Evolutionary conservation across 257 asterid species (phyloP), one percentile per base, ranked within the genome.

Genomic region (Mitragyna speciosa): DNA sequence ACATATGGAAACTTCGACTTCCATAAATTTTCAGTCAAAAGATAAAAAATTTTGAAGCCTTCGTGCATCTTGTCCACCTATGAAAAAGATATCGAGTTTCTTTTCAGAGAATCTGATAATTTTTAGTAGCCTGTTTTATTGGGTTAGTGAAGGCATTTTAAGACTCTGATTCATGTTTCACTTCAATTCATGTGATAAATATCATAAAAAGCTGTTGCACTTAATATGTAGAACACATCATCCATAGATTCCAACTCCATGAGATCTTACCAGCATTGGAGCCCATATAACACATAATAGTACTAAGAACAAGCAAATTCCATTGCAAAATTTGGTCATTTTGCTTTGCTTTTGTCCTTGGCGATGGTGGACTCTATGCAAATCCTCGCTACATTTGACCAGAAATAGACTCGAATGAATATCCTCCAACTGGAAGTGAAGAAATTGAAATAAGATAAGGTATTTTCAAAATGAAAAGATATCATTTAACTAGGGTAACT

Each of bases 251-350:
- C 56, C 64, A n/a, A 72, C 43, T 72, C 24, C 45, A 16, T 16
- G 66, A 54, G 56, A 24, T 28, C 96, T 89, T 84, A 93, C 99
- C 96, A 95, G 88, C 98, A 95, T 95, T 66, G 99, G 99, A 85
- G 99, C 95, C 99, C 99, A 95, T 67, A 95, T 93, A 66, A 95
- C 99, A 82, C 96, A 90, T 24, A 93, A 90, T 75, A 95, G 88
- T 75, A 95, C 66, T 75, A 95, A 86, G 90, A 95, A 93, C 82
- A 95, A 86, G 83, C 98, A 95, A 72, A 95, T 88, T 83, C 99
- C 99, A 73, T 86, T 92, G 91, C 98, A 93, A 85, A 95, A 90
- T 86, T 95, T 95, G 26, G 98, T 95, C 95, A 88, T 93, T 88
- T 86, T 93, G 17, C 96, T 85, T 86, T 93, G 99, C 92, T 87